These are phyloP conservation scores for Eutrema japonicum DNA, from an alignment of 345 rosid species.

Conservation along the genomic window DNA sequence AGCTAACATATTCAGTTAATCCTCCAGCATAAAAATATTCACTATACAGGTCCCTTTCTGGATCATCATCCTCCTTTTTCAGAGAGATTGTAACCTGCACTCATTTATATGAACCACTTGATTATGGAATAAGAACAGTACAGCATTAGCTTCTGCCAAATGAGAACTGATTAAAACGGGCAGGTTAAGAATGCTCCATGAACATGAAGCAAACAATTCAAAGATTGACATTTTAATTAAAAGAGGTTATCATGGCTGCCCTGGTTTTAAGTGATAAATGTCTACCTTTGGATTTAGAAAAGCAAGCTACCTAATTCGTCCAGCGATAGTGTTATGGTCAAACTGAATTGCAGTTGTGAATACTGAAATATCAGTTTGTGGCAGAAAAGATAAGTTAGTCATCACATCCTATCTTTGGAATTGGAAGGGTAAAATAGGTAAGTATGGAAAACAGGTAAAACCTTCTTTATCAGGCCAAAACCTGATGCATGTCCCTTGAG, in stretches of 20 bases:
- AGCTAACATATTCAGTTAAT: slow-evolving; percentile 81
- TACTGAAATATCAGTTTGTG: slow-evolving; percentile 51
- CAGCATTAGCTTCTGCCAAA: slow-evolving; percentile 22
- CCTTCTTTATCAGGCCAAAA: slow-evolving; percentile 99
- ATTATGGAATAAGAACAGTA: slow-evolving; percentile 15
- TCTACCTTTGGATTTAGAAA: slow-evolving; percentile 88
- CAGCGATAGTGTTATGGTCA: slow-evolving; percentile 81
- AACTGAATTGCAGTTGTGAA: slow-evolving; percentile 85
- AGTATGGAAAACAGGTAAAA: slow-evolving; percentile 37
- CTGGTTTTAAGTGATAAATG: slow-evolving; percentile 22
- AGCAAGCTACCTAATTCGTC: slow-evolving; percentile 93
- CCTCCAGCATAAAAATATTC: slow-evolving; percentile 90
- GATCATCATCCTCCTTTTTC: slow-evolving; percentile 63
- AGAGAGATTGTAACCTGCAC: slow-evolving; percentile 77
- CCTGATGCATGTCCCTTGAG: slow-evolving; percentile 70
- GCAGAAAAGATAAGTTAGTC: slow-evolving; percentile 23
- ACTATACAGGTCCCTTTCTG: slow-evolving; percentile 57
- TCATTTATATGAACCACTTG: slow-evolving; percentile 24
- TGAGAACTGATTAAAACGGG: slow-evolving; percentile 12
- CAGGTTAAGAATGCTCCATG: slow-evolving; percentile 12
- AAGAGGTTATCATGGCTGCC: neutral
- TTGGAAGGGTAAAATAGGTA: slow-evolving; percentile 14
- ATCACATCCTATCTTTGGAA: slow-evolving; percentile 18
- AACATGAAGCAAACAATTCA: slow-evolving; percentile 12
- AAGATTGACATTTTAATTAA: neutral